Percentiles rank a stretch among this genome's conserved stretches.
These are phyloP conservation scores for Scopulariopsis brevicaulis DNA, from an alignment of 2,329 filamentous ascomycete genomes.

Conservation along the genomic window DNA sequence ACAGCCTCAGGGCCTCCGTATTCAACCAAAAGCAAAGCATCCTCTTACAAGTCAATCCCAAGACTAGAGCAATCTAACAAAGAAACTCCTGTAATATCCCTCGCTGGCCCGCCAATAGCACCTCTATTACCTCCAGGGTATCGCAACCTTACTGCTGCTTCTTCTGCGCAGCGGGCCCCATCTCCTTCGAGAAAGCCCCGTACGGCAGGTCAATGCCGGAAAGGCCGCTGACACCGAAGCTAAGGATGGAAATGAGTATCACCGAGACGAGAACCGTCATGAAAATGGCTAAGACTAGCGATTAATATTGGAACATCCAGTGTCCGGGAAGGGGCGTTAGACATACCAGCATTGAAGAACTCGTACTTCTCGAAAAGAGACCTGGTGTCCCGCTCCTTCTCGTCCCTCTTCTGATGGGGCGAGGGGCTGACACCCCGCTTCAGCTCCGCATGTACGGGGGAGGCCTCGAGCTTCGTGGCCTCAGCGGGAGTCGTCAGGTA, in stretches of 20 bases:
- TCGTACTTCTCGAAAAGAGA: conserved; percentile 86
- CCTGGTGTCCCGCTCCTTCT: conserved; percentile 25
- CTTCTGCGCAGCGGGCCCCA: conserved; percentile 79
- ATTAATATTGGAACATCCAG: neutral
- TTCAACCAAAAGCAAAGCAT: neutral
- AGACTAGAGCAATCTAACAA: neutral
- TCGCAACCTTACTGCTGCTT: conserved; percentile 32
- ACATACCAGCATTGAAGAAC: conserved; percentile 77
- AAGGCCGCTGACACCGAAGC: conserved; percentile 66
- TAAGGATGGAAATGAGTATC: conserved; percentile 65
- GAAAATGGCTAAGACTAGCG: conserved; percentile 57
- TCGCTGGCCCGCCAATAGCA: neutral
- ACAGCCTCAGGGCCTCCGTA: neutral
- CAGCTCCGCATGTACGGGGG: conserved; percentile 55
- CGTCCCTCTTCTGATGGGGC: conserved; percentile 21
- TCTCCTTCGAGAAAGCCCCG: conserved; percentile 93
- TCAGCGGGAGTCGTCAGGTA: conserved; percentile 45
- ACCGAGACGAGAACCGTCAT: conserved; percentile 67
- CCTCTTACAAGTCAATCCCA: conserved; percentile 6
- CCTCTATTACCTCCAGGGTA: neutral
- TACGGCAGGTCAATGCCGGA: conserved; percentile 81
- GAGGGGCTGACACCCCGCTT: conserved; percentile 43
- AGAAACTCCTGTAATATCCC: conserved; percentile 1
- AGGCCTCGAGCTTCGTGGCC: neutral
- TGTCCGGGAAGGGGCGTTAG: neutral